These are phyloP conservation scores for Auriscalpium vulgare DNA, from an alignment of 768 basidiomycete genomes.

Conservation along the genomic window DNA sequence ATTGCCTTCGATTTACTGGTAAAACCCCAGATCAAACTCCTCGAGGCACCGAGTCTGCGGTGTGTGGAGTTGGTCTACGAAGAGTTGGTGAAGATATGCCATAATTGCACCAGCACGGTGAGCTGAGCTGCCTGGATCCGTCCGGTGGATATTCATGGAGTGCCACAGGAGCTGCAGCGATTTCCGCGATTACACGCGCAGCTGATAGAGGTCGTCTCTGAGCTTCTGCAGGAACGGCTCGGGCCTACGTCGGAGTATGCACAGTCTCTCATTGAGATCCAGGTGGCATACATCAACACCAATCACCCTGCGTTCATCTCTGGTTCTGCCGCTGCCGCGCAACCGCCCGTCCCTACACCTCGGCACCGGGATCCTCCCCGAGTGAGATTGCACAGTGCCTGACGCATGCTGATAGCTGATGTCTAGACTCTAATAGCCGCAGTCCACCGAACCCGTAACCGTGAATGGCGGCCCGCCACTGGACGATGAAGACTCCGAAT, in stretches of 20 bases:
- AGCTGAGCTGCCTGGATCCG: slow-evolving; percentile 16
- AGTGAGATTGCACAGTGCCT: slow-evolving; percentile 32
- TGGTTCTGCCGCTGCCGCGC: slow-evolving; percentile 59
- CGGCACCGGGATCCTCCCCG: slow-evolving; percentile 41
- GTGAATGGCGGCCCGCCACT: slow-evolving; percentile 46
- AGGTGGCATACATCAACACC: slow-evolving; percentile 98
- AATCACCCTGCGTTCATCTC: slow-evolving; percentile 94
- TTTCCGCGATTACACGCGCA: slow-evolving; percentile 93
- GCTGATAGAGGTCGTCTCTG: slow-evolving; percentile 94
- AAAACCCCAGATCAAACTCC: slow-evolving; percentile 94
- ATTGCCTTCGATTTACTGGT: slow-evolving; percentile 94
- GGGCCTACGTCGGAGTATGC: slow-evolving; percentile 97
- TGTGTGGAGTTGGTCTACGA: slow-evolving; percentile 99
- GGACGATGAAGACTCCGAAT: slow-evolving; percentile 62
- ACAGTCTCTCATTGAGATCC: slow-evolving; percentile 90
- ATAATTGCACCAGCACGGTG: slow-evolving; percentile 91
- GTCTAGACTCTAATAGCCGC: slow-evolving; percentile 35
- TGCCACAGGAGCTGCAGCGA: slow-evolving; percentile 78
- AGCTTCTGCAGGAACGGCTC: slow-evolving; percentile 87
- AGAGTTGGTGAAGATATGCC: slow-evolving; percentile 98
- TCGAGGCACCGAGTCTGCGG: slow-evolving; percentile 89
- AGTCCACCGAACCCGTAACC: slow-evolving; percentile 44
- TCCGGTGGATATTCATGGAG: neutral
- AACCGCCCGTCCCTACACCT: slow-evolving; percentile 33
- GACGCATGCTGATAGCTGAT: neutral